Evolutionary conservation across 345 rosid genomes (phyloP), one percentile per base, ranked within the genome.

Genomic region (Isatis tinctoria): DNA sequence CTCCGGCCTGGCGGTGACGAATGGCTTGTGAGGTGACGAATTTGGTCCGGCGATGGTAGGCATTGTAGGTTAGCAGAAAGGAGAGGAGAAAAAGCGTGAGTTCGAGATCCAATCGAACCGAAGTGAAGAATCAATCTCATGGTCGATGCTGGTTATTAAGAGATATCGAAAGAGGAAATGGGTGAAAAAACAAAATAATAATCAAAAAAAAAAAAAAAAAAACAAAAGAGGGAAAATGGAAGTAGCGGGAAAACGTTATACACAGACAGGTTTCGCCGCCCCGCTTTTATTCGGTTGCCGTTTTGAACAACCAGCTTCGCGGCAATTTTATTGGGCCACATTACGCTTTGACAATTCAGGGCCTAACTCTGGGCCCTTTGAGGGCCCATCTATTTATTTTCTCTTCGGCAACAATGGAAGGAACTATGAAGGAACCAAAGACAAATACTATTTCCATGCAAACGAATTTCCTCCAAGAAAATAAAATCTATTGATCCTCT

Each of bases 21-120:
- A 72, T 44, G 58, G 77, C 49, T 75, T 73, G 80, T 32, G 49
- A 32, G 87, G 79, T n/a, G 95, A 85, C 9, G 84, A 79, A 49
- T 69, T 70, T 27, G 74, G 77, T 37, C 58, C 80, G 6, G 76
- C 83, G 35, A 86, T 75, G 51, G 89, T 68, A 81, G 93, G 93
- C 96, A 91, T 91, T 17, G 72, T 72, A 72, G 44, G 28, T 74
- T 24, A 73, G 4, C 1, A 49, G 35, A 67, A 35, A 47, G 20
- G 12, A n/a, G n/a, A n/a, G 10, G 6, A 14, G 8, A 28, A 2
- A 63, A 47, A 62, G 57, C 30, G 33, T 2, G 63, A 75, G 49
- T 57, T 56, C 1, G 59, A 13, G 36, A 27, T 27, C 10, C 36
- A 35, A 73, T 24, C 9, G 36, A 70, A 28, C 28, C 71, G 39